Percentiles rank a stretch among this genome's conserved stretches.
These are phyloP conservation scores for Cyberlindnera japonica DNA, from an alignment of 805 yeast species.

Conservation along the genomic window DNA sequence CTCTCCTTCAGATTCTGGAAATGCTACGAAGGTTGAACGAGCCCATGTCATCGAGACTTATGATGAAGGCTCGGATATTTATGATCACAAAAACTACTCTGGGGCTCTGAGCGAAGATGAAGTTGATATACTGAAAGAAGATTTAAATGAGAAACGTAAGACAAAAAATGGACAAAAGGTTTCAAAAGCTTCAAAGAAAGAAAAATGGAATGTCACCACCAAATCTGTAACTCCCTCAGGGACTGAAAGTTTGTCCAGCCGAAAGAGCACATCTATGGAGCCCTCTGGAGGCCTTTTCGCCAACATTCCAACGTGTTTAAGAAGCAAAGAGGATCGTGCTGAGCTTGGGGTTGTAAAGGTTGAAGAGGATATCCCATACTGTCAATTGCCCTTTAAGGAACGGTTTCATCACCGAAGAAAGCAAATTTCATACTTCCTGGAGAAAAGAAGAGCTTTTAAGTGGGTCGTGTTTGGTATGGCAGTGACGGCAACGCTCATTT, in stretches of 20 bases:
- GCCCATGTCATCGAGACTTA: neutral
- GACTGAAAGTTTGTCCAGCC: neutral
- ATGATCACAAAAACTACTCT: slow-evolving; percentile 10
- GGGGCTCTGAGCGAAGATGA: slow-evolving; percentile 19
- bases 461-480: neutral
- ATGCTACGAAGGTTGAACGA: neutral
- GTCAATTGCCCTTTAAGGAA: slow-evolving; percentile 1
- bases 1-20: neutral
- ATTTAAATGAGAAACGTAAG: neutral
- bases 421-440: neutral
- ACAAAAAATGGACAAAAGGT: neutral
- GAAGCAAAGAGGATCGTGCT: slow-evolving; percentile 2
- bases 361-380: neutral
- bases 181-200: neutral
- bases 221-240: too few species aligned
- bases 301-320: slow-evolving; percentile 1
- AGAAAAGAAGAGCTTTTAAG: neutral
- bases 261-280: neutral
- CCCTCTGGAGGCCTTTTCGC: neutral
- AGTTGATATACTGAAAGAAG: neutral
- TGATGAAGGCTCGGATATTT: slow-evolving; percentile 6
- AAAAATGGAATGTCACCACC: neutral
- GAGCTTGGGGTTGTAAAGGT: slow-evolving; percentile 3
- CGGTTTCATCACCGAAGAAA: slow-evolving; percentile 1
- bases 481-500: neutral